Conservation (phyloP, 2,329 filamentous ascomycete species). For the Talaromyces piceae region DNA sequence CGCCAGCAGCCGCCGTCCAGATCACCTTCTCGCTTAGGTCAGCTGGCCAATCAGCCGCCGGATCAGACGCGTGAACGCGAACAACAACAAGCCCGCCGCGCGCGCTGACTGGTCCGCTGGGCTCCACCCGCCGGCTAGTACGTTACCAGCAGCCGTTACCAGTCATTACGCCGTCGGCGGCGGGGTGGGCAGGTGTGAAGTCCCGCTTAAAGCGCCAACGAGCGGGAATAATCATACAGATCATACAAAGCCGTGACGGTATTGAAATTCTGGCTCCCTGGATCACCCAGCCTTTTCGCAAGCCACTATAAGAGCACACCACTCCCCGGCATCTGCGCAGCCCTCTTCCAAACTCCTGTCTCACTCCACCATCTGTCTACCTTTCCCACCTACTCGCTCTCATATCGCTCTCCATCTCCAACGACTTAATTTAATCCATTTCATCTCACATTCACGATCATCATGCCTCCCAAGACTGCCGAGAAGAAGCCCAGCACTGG, state of each 20-base stretch:
- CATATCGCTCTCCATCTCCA: conserved; percentile 10
- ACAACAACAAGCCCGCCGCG: not conserved
- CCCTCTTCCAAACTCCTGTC: conserved; percentile 18
- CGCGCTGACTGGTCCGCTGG: conserved; percentile 12
- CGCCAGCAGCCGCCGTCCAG: conserved; percentile 32
- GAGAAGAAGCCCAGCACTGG: conserved; percentile 94
- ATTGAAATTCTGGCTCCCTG: conserved; percentile 41
- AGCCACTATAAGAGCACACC: conserved; percentile 40
- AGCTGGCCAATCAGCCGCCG: conserved; percentile 33
- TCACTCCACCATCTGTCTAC: conserved; percentile 30
- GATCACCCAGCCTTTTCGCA: conserved; percentile 38
- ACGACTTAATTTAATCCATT: conserved; percentile 23
- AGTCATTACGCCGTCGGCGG: conserved; percentile 16
- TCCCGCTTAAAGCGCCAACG: conserved; percentile 7
- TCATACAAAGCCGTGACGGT: conserved; percentile 36
- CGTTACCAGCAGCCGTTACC: conserved; percentile 17
- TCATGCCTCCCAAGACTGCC: conserved; percentile 97
- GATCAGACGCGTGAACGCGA: conserved; percentile 23
- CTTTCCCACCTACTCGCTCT: conserved; percentile 13
- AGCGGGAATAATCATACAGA: conserved; percentile 36
- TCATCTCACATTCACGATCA: conserved; percentile 31
- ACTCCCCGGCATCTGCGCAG: conserved; percentile 26
- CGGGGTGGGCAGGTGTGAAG: not conserved
- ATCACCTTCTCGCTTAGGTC: conserved; percentile 41
- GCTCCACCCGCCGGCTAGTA: conserved; percentile 23